Evolutionary conservation across 495 filamentous ascomycete species (phyloP).

Genomic region (Penicillium paradoxum): DNA sequence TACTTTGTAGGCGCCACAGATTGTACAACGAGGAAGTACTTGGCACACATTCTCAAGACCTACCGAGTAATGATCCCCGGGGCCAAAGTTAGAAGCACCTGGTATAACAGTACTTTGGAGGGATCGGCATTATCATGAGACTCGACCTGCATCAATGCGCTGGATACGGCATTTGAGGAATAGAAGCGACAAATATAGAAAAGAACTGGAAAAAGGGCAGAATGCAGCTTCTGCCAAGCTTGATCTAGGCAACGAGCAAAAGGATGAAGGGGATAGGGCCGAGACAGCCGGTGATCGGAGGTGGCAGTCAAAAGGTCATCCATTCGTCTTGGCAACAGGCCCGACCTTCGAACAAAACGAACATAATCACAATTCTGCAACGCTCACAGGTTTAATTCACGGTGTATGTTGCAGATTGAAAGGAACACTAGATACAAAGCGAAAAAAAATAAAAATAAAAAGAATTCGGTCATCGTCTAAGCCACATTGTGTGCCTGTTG

Average conservation of each 20-base stretch:
- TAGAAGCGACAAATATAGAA: background rate
- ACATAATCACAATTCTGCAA: background rate
- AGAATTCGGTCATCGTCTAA: background rate
- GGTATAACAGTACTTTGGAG: background rate
- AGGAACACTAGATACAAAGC: background rate
- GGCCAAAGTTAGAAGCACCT: background rate
- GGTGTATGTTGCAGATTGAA: too few species aligned
- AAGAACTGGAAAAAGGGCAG: background rate
- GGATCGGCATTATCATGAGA: conserved; percentile 5
- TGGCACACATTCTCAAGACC: background rate
- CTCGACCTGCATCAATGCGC: background rate
- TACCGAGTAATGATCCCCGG: background rate
- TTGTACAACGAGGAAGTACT: background rate
- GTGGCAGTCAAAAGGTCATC: background rate
- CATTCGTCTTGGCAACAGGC: background rate
- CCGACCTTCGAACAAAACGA: background rate
- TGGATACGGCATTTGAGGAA: background rate
- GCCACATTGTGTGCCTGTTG: too few species aligned
- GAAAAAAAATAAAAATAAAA: background rate
- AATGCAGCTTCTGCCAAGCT: conserved; percentile 23
- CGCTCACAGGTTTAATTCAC: too few species aligned
- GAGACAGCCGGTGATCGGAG: background rate
- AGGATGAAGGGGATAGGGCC: conserved; percentile 18
- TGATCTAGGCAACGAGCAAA: conserved; percentile 26
- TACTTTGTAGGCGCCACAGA: conserved; percentile 6